These are phyloP conservation scores for Paramecium primaurelia DNA, from an alignment of 73 alveolate genomes.

Conservation along the genomic window DNA sequence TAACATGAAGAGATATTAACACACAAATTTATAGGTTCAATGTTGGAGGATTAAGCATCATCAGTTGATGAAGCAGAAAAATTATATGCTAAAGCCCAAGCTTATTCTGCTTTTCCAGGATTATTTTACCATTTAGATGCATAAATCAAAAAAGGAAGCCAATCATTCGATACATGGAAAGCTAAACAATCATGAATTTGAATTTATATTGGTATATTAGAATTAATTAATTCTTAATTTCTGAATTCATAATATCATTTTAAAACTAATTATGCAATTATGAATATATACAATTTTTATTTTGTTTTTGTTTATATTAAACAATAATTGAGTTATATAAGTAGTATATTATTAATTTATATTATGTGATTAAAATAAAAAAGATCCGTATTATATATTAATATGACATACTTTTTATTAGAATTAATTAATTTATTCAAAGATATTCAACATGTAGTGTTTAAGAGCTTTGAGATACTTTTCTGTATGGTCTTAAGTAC, in stretches of 20 bases:
- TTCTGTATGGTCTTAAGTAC: conserved; percentile 75
- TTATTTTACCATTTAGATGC: background rate
- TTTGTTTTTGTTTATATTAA: background rate
- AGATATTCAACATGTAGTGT: background rate
- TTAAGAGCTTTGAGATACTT: background rate
- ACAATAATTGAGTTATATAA: background rate
- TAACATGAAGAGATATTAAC: background rate
- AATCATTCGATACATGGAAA: conserved; percentile 3
- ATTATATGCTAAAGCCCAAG: background rate
- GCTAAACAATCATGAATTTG: background rate
- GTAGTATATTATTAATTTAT: background rate
- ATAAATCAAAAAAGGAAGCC: background rate
- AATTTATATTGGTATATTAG: background rate
- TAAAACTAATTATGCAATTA: background rate
- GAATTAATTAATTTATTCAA: background rate
- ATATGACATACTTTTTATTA: conserved; percentile 14
- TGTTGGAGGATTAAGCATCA: background rate
- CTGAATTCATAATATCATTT: background rate
- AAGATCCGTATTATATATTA: background rate
- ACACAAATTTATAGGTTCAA: background rate
- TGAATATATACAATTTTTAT: background rate
- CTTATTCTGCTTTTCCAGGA: conserved; percentile 15
- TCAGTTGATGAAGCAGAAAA: background rate
- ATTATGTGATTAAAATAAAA: background rate
- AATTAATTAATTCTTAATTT: background rate